phyloP scores from a whole-genome alignment of 495 filamentous ascomycete species.

The Umbilicaria muhlenbergii region DNA sequence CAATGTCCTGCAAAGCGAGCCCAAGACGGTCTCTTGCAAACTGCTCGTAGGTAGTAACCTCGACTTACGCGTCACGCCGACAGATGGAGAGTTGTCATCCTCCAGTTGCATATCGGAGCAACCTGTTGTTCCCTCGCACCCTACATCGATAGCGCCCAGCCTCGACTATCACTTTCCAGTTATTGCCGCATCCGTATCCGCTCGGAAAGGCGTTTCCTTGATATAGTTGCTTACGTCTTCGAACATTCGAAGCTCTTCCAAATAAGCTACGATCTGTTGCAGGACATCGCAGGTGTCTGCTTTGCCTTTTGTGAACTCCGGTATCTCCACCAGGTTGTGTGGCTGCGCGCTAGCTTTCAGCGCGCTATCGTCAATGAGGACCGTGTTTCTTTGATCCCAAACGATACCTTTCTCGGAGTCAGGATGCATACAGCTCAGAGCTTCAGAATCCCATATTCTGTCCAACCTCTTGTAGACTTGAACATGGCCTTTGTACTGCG shows the following conservation, averaged over 20 bases:
- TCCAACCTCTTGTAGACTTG: conserved; percentile 80
- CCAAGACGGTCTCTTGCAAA: too few relatives aligned
- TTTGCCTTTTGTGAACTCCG: conserved; percentile 43
- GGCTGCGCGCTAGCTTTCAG: conserved; percentile 74
- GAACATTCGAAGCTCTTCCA: conserved; percentile 8
- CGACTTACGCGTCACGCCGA: too few relatives aligned
- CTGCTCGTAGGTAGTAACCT: too few relatives aligned
- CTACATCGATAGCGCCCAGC: conserved; percentile 17
- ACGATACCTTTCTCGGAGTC: neutral
- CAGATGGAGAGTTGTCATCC: too few relatives aligned
- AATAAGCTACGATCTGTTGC: conserved; percentile 8
- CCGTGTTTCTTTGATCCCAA: conserved; percentile 77
- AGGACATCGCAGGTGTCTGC: conserved; percentile 7
- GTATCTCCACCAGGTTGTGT: conserved; percentile 63
- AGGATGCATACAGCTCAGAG: conserved; percentile 37
- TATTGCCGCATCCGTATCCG: neutral
- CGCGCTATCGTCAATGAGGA: conserved; percentile 72
- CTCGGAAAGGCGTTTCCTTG: conserved; percentile 1
- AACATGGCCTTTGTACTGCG: conserved; percentile 52
- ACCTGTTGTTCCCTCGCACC: neutral
- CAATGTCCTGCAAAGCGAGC: too few relatives aligned
- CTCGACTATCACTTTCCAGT: conserved; percentile 13
- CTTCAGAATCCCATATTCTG: conserved; percentile 48
- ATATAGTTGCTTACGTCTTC: conserved; percentile 11
- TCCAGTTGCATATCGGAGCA: too few relatives aligned